Evolutionary conservation across 169 alveolate species (phyloP), one percentile per base, ranked within the genome.

Genomic region (Cryptosporidium xiaoi): DNA sequence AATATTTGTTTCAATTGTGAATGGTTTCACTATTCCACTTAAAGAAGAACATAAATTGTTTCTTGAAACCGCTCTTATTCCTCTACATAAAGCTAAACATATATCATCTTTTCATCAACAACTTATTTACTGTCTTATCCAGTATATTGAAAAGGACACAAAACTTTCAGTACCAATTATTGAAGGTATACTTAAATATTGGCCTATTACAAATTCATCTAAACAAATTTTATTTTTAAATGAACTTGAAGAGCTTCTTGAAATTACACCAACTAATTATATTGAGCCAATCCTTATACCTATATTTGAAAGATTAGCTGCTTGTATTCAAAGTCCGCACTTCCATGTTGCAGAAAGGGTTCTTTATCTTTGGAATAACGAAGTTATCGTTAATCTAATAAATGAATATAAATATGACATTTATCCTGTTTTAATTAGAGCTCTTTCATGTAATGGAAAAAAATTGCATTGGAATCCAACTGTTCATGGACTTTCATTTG

Each of bases 1-100:
- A 77, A 96, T 97, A 51, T 89, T 97, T 65, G 98, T 98, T 69
- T 84, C 95, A 77, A 97, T 98, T 87, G 97, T 98, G 67, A 93
- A 96, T 83, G 99, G 99, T 24, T 98, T 96, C 82, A 98, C 99
- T 3, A 96, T 98, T 31, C 99, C 99, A 18, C 94, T 98, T 48
- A 95, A 98, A 92, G 99, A 96, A 84, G 99, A 98, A 91, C 99
- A 97, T 93, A 97, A 97, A 83, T 92, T 95, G 27, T 98, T 97
- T 95, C 94, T 98, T 90, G 96, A 96, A 91, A 95, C 95, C 58
- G 95, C 98, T 13, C 93, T 98, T 64, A 94, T 97, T 40, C 99
- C 99, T 33, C 95, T 98, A 44, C 99, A 97, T 91, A 96, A 96
- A 92, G 98, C 97, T 27, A 94, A 97, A 89, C 94, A 98, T 29